Evolutionary conservation across 345 rosid genomes (phyloP), one percentile per base, ranked within the genome.

Genomic region (Brassica incana): DNA sequence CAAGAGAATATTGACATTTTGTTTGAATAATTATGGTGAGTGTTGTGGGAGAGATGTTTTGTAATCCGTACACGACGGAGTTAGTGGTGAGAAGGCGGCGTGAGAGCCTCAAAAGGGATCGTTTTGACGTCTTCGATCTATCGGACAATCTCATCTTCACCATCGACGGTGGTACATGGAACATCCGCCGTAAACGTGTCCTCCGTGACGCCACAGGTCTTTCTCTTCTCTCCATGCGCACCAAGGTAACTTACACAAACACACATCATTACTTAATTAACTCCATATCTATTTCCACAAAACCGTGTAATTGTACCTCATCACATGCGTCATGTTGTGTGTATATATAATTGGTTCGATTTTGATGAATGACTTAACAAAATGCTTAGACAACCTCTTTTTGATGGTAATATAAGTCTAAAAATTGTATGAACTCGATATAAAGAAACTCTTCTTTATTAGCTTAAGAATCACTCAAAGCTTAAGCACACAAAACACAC

Each of bases 41-140:
- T 72, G 84, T 90, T 25, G 79, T 86, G 7, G 91, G 87, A 50
- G 87, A 85, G 14, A 81, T 81, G 27, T 90, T 78, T 72, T 86
- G 95, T 52, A 75, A 83, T 45, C 93, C 90, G 0, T 86, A 85
- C 71, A 65, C 87, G 10, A 77, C 86, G 84, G 89, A 90, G 75
- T 52, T 90, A n/a, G 52, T 73, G 20, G 89, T 89, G 11, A 85
- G 77, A 83, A 86, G 88, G 64, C 86, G 50, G 65, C 81, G 78
- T 23, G 81, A 83, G 62, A 80, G 83, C 11, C 9, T 88, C 16
- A 83, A 73, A 7, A 83, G 5, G 4, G 85, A 84, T 35, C 83
- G 78, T 52, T 84, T 68, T 65, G 83, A 90, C 25, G 88, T 84
- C 43, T 86, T 65, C 3, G 95, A 89, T 81, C 71, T 52, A 8